Conservation (phyloP, 2,329 filamentous ascomycete genomes). For the Helotiales sp. region DNA sequence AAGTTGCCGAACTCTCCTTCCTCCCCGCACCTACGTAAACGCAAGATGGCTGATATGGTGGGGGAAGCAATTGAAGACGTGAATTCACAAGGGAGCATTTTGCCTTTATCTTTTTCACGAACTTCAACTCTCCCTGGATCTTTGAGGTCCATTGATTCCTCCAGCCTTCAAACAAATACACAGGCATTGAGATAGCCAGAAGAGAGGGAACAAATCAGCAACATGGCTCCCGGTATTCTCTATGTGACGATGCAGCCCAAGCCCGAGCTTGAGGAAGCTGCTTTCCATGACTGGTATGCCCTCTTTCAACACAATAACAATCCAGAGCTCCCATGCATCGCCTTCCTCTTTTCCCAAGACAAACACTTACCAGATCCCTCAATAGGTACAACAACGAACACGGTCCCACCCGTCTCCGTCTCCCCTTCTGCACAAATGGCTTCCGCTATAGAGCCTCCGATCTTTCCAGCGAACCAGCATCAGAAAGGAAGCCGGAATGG, state of each 20-base stretch:
- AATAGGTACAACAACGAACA: constrained; percentile 97
- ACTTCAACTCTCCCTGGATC: no score
- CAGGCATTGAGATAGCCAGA: no score
- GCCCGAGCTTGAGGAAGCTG: constrained; percentile 56
- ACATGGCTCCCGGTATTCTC: constrained; percentile 60
- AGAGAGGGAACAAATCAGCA: no score
- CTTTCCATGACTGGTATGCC: constrained; percentile 91
- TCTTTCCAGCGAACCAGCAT: constrained; percentile 34
- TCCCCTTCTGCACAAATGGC: constrained; percentile 74
- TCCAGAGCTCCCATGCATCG: no score
- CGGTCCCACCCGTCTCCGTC: constrained; percentile 74
- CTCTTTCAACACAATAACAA: no score
- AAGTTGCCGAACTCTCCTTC: background rate
- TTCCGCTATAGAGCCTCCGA: constrained; percentile 76
- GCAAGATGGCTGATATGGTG: background rate
- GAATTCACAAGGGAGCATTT: background rate
- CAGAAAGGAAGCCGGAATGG: constrained; percentile 59
- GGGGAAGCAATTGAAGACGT: background rate
- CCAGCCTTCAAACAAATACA: no score
- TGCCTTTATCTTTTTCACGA: background rate
- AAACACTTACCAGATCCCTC: no score
- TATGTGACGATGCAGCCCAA: constrained; percentile 86
- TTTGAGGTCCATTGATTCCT: background rate
- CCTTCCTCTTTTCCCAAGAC: no score
- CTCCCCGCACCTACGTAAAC: background rate